Evolutionary conservation across 2,329 filamentous ascomycete species (phyloP), one percentile per base, ranked within the genome.

Genomic region (Exophiala dermatitidis): DNA sequence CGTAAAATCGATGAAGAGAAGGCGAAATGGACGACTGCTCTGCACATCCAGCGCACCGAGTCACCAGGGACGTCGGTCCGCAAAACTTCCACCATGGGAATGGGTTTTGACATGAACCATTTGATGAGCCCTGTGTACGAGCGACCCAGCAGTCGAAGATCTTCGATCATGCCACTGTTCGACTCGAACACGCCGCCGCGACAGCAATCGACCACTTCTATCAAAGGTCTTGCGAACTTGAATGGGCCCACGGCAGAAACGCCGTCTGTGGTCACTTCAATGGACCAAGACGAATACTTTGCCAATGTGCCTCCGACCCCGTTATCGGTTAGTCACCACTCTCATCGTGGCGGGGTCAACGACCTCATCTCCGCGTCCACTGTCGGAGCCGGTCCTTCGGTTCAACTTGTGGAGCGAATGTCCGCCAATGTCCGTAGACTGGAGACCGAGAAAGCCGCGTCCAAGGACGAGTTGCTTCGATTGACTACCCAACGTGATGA

Each of bases 371-470:
- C 88, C 1, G 87, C 88, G 4, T 95, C 90, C 0, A 96, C 91
- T 0, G 86, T 89, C 5, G 91, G 85, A 0, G 90, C 91, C 0
- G 93, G 93, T 0, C 93, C 93, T 0, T 91, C 86, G 0, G 91
- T 98, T 1, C 91, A 97, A 70, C 80, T 98, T 0, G 90, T 98
- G 10, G 93, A 97, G 71, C 82, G 91, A 49, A 95, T 98, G 88
- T 94, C 88, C 65, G 88, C 90, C 2, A 88, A 90, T 0, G 90
- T 98, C 42, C 86, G 93, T 6, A 82, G 91, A 4, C 76, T 98
- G 0, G 93, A 98, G 67, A 88, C 83, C 46, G 93, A 98, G 67
- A 95, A 95, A 66, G 88, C 93, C 1, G 86, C 85, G 1, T 84
- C 85, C 9, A 89, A 86, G 65, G 93, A 98, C 66, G 93, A 98